Base-by-base conservation (phyloP, 1,284 basidiomycete genomes). In the Ustilago crameri region DNA sequence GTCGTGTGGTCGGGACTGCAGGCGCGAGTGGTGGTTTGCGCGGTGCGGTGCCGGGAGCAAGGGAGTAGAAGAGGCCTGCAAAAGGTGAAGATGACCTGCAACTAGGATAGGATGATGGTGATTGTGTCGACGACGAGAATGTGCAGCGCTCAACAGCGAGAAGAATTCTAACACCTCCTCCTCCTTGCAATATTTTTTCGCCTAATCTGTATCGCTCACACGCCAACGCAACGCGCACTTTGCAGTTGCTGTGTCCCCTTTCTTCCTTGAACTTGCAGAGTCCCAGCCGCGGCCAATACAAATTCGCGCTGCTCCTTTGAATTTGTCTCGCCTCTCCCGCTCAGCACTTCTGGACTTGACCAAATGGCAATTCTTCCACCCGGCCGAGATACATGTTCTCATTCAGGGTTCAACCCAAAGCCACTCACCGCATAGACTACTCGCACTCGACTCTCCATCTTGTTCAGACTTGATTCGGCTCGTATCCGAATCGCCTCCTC, bases 351-450 rank as follows among this genome's bases (percentile, higher is more conserved):
- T 30, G 30, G 5, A 30, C 30, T 30, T 30, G 5, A 12, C 7
- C 30, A 30, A 5, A 30, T n/a, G n/a, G 38, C 38, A 42, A 10
- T 67, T 67, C 54, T 68, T 59, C 55, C 65, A 62, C 65, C 49
- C 65, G 65, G 65, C 65, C 65, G 65, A 58, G 30, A 55, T 18
- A 2, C 20, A 9, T 17, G 2, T 10, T 7, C 47, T n/a, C 10
- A 2, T 47, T 32, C 35, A 59, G 51, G 63, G 63, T 59, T 59
- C 63, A 57, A 34, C n/a, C 15, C 18, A 5, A 18, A 27, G 12
- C 22, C 42, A 22, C 10, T 15, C 14, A 22, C 17, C 35, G 51
- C 51, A 35, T 27, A n/a, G 51, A 45, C 51, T 42, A 53, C 34
- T 27, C 15, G 12, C n/a, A n/a, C n/a, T n/a, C n/a, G n/a, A n/a